Base-by-base conservation (phyloP, 2,329 filamentous ascomycete species). In the Fusarium burgessii region DNA sequence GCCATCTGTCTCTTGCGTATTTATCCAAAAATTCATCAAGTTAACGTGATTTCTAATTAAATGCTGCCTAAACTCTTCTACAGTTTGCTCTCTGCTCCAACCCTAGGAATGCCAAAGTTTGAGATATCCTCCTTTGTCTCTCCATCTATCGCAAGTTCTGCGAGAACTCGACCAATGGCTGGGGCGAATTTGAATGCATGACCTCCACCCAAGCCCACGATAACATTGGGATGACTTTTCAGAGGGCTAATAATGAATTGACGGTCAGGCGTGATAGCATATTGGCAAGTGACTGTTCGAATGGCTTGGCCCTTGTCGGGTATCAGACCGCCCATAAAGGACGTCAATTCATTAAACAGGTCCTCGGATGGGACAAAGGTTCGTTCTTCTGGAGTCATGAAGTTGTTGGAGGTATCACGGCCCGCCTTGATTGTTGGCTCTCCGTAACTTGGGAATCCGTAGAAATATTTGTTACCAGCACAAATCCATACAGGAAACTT, bases 131-230 rank as follows among this genome's bases (percentile, higher is more conserved):
- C 62, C 29, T 65, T 66, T 2, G 62, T 66, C 5, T 54, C 20
- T 3, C 75, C 75, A 55, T 77, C 75, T 20, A 77, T 66, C 1
- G 74, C 74, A 13, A 77, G 62, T 41, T 77, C 75, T 0, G 74
- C 74, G 20, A 74, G 38, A 36, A 76, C 73, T 33, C 73, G 72
- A 0, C 75, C 75, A 11, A 77, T 74, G 0, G 75, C 73, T 5
- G 75, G 75, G 0, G 74, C 70, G 51, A 76, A 77, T 27, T 77
- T 77, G 47, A 77, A 77, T 0, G 62, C 75, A 55, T 76, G 74
- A 0, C 62, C 73, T 38, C 65, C 73, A 3, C 73, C 72, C 6
- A 77, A 36, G 1, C 60, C 74, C 0, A 77, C n/a, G 15, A 76
- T 64, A 1, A 76, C 61, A 51, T 74, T 46, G 0, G 58, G 50